A percentile compares a stretch with the other conserved stretches of the same genome.
Evolutionary conservation across 768 basidiomycete species (phyloP).

Genomic region (Pisolithus microcarpus): DNA sequence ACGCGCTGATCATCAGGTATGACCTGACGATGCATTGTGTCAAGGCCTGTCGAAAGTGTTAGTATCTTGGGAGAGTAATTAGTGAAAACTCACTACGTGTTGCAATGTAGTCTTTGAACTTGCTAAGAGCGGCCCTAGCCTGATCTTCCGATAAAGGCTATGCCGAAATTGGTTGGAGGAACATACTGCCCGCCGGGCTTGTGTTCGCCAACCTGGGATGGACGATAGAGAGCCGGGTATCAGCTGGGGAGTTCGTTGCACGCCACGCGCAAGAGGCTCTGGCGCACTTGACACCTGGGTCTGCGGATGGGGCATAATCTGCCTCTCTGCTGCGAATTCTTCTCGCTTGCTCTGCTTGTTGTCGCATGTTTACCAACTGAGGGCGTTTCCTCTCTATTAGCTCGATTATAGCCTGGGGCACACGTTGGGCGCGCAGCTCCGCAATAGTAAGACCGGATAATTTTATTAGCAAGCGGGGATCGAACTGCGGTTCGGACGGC

Average conservation of each 20-base stretch:
- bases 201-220: slow-evolving; percentile 11
- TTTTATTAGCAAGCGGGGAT: slow-evolving; percentile 33
- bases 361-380: slow-evolving; percentile 12
- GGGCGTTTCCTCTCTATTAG: slow-evolving; percentile 51
- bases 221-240: slow-evolving; percentile 8
- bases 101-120: slow-evolving; percentile 29
- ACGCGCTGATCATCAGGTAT: slow-evolving; percentile 47
- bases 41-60: slow-evolving; percentile 25
- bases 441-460: slow-evolving; percentile 23
- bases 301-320: slow-evolving; percentile 15
- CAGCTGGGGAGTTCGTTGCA: slow-evolving; percentile 13
- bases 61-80: slow-evolving; percentile 9
- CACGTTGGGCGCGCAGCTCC: slow-evolving; percentile 47
- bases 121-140: slow-evolving; percentile 21
- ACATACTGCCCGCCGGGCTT: slow-evolving; percentile 14
- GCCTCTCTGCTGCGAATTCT: slow-evolving; percentile 16
- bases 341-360: slow-evolving; percentile 15
- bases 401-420: slow-evolving; percentile 44
- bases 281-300: slow-evolving; percentile 13
- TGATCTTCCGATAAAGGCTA: slow-evolving; percentile 25
- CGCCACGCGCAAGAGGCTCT: slow-evolving; percentile 12
- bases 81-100: slow-evolving; percentile 21
- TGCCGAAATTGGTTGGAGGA: slow-evolving; percentile 1
- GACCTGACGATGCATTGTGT: slow-evolving; percentile 20
- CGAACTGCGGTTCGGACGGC: slow-evolving; percentile 15